Conservation (phyloP, 2,329 filamentous ascomycete genomes). For the Aphanocladium album region DNA sequence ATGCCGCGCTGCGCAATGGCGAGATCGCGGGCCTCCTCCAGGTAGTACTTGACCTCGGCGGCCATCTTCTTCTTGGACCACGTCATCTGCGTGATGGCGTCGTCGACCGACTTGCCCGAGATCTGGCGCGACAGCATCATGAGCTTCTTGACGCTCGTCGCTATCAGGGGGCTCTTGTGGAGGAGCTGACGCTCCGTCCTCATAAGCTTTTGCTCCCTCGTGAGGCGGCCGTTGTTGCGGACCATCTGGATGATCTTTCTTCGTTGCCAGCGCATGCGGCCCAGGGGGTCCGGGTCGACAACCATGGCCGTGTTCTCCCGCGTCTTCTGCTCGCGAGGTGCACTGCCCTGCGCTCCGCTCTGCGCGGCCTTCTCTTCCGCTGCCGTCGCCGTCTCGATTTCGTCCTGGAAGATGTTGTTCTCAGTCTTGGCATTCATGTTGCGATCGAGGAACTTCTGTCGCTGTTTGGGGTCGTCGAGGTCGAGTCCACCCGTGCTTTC, state of each 20-base stretch:
- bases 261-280: slow-evolving; percentile 70
- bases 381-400: slow-evolving; percentile 32
- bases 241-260: slow-evolving; percentile 79
- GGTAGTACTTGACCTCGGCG: slow-evolving; percentile 69
- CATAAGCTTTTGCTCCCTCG: slow-evolving; percentile 61
- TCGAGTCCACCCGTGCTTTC: slow-evolving; percentile 24
- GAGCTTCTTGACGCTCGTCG: slow-evolving; percentile 90
- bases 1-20: slow-evolving; percentile 79
- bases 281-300: slow-evolving; percentile 69
- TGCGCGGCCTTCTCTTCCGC: slow-evolving; percentile 36
- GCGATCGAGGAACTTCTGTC: slow-evolving; percentile 36
- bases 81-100: slow-evolving; percentile 90
- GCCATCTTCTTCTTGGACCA: slow-evolving; percentile 94
- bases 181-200: slow-evolving; percentile 53
- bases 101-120: slow-evolving; percentile 85
- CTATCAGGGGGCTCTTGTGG: slow-evolving; percentile 65
- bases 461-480: slow-evolving; percentile 39
- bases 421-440: slow-evolving; percentile 39
- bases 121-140: slow-evolving; percentile 83
- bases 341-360: neutral
- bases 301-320: slow-evolving; percentile 54
- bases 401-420: slow-evolving; percentile 61
- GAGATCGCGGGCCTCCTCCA: slow-evolving; percentile 75
- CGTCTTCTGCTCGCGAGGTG: slow-evolving; percentile 27
- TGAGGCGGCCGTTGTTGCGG: slow-evolving; percentile 47